Evolutionary conservation across 176 grass and related monocot genomes (phyloP).

Genomic region (Aegilops bicornis): DNA sequence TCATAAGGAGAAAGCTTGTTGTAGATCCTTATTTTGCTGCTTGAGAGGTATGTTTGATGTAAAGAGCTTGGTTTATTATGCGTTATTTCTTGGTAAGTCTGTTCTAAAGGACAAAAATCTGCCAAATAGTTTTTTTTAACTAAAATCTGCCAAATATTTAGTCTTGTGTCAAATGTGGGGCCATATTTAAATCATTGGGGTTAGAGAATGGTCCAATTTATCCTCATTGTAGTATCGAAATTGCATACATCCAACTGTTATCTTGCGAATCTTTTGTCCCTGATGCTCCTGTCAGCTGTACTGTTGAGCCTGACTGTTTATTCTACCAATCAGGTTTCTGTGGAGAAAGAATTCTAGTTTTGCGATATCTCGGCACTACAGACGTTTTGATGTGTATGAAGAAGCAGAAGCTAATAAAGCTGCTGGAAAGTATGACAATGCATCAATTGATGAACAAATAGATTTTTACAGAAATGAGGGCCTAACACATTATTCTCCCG

Average conservation of each 20-base stretch:
- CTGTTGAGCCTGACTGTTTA: not conserved
- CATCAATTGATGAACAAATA: constrained; percentile 89
- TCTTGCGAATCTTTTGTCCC: not conserved
- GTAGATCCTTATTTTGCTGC: constrained; percentile 73
- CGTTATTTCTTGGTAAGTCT: not conserved
- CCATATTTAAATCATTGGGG: not conserved
- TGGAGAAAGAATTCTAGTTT: constrained; percentile 84
- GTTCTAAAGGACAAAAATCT: constrained; percentile 14
- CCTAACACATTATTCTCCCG: constrained; percentile 72
- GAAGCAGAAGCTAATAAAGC: constrained; percentile 99
- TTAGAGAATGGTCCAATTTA: not conserved
- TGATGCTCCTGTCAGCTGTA: not conserved
- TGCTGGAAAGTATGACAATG: constrained; percentile 93
- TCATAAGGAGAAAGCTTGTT: constrained; percentile 45
- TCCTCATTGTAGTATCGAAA: not conserved
- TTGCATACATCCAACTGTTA: not conserved
- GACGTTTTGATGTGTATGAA: constrained; percentile 95
- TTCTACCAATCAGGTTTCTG: constrained; percentile 64
- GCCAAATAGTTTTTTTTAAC: no score
- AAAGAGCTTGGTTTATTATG: constrained; percentile 17
- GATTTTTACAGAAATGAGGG: constrained; percentile 95
- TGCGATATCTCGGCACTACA: constrained; percentile 95
- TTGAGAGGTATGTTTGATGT: constrained; percentile 71
- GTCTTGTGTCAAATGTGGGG: not conserved
- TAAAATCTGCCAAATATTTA: not conserved